A percentile compares a stretch with the other conserved stretches of the same genome.
phyloP scores from a whole-genome alignment of 371 early-diverging fungal species.

The Haplosporangium sp. region DNA sequence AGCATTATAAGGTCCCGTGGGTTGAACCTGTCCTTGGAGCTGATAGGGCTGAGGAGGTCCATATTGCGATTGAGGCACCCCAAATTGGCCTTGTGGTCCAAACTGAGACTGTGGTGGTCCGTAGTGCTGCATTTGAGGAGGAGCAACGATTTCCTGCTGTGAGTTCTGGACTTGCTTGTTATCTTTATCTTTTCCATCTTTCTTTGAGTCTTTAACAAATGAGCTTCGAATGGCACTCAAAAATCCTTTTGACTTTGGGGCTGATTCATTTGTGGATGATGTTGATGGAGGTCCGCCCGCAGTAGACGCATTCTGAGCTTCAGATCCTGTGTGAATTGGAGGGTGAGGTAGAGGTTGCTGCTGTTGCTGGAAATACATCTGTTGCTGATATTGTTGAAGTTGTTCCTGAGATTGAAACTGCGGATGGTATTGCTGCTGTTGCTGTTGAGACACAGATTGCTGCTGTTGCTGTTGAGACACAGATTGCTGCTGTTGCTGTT shows the following conservation, averaged over 20 bases:
- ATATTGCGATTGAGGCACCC: conserved; percentile 8
- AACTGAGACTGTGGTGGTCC: conserved; percentile 23
- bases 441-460: conserved; percentile 21
- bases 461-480: conserved; percentile 11
- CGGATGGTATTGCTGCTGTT: conserved; percentile 14
- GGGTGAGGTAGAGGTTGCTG: conserved; percentile 27
- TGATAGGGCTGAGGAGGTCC: neutral
- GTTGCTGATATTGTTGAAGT: conserved; percentile 15
- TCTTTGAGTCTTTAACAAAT: conserved; percentile 27
- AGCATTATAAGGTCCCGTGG: conserved; percentile 1
- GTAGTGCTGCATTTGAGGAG: conserved; percentile 10
- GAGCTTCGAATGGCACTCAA: conserved; percentile 33
- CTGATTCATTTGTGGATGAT: conserved; percentile 24
- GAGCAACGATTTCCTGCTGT: conserved; percentile 11
- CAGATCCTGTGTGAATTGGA: conserved; percentile 19
- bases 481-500: conserved; percentile 23
- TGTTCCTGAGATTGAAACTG: conserved; percentile 7
- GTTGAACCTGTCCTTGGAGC: conserved; percentile 24
- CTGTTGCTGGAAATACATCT: conserved; percentile 13
- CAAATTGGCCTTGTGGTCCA: conserved; percentile 19
- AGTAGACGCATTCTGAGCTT: neutral
- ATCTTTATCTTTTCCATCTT: conserved; percentile 30
- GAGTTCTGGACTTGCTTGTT: conserved; percentile 19
- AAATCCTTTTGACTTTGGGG: conserved; percentile 35
- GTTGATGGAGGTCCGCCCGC: conserved; percentile 23